These are phyloP conservation scores for Populus hybrid DNA, from an alignment of 441 rosid genomes.

Conservation along the genomic window DNA sequence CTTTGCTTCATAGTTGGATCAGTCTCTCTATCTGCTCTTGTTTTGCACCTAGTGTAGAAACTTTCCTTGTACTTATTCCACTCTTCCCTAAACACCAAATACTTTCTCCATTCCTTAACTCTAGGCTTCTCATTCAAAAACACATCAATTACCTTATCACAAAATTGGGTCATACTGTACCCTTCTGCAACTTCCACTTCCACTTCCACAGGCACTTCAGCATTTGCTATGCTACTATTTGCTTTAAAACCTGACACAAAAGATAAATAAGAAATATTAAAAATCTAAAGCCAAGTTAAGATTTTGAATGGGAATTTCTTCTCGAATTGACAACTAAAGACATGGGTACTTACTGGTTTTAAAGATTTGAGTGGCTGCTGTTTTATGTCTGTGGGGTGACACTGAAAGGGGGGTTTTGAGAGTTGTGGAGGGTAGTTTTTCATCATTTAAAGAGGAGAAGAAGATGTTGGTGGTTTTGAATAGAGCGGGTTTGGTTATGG, in stretches of 20 bases:
- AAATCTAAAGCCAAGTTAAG: not conserved
- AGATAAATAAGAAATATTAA: slow-evolving; percentile 3
- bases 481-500: slow-evolving; percentile 19
- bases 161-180: slow-evolving; percentile 61
- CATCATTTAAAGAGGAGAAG: slow-evolving; percentile 33
- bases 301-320: not conserved
- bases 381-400: slow-evolving; percentile 20
- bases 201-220: slow-evolving; percentile 43
- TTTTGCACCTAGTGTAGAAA: slow-evolving; percentile 65
- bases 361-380: slow-evolving; percentile 17
- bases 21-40: slow-evolving; percentile 50
- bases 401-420: slow-evolving; percentile 18
- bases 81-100: slow-evolving; percentile 74
- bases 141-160: slow-evolving; percentile 77
- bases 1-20: slow-evolving; percentile 58
- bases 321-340: not conserved
- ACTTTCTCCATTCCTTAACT: slow-evolving; percentile 78
- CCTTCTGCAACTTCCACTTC: slow-evolving; percentile 77
- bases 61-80: slow-evolving; percentile 73
- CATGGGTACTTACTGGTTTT: slow-evolving; percentile 29
- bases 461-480: slow-evolving; percentile 15
- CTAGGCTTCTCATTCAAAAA: slow-evolving; percentile 77
- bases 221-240: slow-evolving; percentile 26
- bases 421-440: slow-evolving; percentile 11
- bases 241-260: slow-evolving; percentile 41